Conservation (phyloP, 2,329 filamentous ascomycete genomes). For the Seiridium unicorne region DNA sequence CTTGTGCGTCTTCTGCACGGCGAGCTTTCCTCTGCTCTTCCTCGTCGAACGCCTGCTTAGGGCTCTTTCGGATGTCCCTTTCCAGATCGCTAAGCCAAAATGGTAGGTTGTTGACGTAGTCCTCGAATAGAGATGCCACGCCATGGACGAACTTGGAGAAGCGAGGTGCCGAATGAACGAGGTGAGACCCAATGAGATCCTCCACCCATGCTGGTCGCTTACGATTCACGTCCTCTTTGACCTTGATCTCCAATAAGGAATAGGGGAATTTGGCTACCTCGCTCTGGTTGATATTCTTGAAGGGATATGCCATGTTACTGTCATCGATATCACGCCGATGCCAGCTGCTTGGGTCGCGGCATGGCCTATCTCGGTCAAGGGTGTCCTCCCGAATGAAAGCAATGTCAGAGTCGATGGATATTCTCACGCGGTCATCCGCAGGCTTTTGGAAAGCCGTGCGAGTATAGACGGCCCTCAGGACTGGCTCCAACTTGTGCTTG, state of each 20-base stretch:
- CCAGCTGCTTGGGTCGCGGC: constrained; percentile 85
- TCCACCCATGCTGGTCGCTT: constrained; percentile 84
- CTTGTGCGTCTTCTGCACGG: constrained; percentile 81
- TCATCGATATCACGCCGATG: constrained; percentile 89
- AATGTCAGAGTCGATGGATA: constrained; percentile 90
- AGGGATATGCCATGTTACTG: constrained; percentile 80
- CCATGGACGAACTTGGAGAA: constrained; percentile 99
- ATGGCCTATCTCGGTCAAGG: constrained; percentile 80
- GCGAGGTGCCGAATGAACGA: constrained; percentile 82
- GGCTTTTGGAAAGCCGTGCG: constrained; percentile 97
- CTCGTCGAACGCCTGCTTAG: constrained; percentile 84
- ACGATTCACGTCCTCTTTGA: constrained; percentile 63
- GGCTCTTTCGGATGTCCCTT: constrained; percentile 90
- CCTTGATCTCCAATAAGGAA: constrained; percentile 88
- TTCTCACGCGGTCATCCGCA: constrained; percentile 82
- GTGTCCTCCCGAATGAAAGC: constrained; percentile 80
- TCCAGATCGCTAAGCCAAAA: constrained; percentile 95
- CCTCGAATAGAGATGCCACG: constrained; percentile 86
- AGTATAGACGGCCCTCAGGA: constrained; percentile 88
- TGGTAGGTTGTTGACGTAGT: constrained; percentile 92
- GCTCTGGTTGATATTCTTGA: constrained; percentile 81
- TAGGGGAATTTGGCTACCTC: constrained; percentile 91
- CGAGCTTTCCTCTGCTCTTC: constrained; percentile 83
- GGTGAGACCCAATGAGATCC: constrained; percentile 87
- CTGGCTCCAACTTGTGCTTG: constrained; percentile 74